Conservation (phyloP, 768 basidiomycete genomes). For the Harrya chromipes region DNA sequence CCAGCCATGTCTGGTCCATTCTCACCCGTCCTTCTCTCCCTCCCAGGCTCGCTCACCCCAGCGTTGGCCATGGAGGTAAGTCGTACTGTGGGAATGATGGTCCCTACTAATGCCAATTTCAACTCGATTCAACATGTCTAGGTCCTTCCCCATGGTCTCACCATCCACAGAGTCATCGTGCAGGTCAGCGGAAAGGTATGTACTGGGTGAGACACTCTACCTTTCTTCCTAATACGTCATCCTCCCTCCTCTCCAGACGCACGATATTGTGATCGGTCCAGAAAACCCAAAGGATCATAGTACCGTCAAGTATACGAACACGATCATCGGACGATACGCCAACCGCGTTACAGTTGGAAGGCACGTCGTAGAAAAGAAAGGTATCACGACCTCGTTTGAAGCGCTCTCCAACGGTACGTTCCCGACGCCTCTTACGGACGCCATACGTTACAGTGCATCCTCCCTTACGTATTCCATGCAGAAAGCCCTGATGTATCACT, state of each 20-base stretch:
- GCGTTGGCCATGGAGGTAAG: slow-evolving; percentile 61
- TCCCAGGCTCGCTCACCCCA: slow-evolving; percentile 50
- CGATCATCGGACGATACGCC: slow-evolving; percentile 68
- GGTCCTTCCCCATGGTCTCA: slow-evolving; percentile 67
- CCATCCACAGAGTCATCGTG: slow-evolving; percentile 64
- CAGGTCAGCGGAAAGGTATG: slow-evolving; percentile 62
- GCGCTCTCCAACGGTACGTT: slow-evolving; percentile 38
- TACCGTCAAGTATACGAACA: slow-evolving; percentile 66
- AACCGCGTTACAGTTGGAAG: slow-evolving; percentile 68
- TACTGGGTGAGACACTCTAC: too few species aligned
- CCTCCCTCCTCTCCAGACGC: slow-evolving; percentile 49
- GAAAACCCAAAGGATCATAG: slow-evolving; percentile 58
- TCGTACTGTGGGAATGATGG: slow-evolving; percentile 3
- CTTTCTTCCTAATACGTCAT: neutral
- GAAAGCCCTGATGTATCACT: slow-evolving; percentile 58
- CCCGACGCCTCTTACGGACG: too few species aligned
- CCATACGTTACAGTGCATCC: neutral
- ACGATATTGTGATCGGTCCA: slow-evolving; percentile 76
- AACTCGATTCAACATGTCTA: slow-evolving; percentile 18
- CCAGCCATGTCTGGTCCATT: slow-evolving; percentile 39
- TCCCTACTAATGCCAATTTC: neutral
- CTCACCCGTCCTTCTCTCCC: slow-evolving; percentile 50
- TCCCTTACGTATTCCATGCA: slow-evolving; percentile 15
- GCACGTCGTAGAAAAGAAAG: slow-evolving; percentile 51
- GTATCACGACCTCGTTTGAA: slow-evolving; percentile 45